phyloP scores from a whole-genome alignment of 495 filamentous ascomycete genomes.

The Aspergillus leporis region DNA sequence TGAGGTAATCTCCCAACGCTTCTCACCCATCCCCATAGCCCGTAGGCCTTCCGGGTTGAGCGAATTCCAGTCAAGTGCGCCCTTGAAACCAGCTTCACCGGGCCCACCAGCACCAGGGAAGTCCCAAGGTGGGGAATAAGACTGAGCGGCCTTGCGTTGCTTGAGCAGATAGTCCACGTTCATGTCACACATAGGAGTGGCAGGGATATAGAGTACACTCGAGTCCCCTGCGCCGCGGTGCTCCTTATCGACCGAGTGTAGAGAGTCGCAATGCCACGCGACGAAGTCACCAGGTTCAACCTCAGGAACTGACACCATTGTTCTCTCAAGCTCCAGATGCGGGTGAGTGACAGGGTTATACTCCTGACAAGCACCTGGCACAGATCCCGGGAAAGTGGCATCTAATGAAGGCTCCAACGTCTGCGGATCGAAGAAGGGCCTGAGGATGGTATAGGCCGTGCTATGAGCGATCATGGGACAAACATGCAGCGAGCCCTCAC shows the following conservation, averaged over 20 bases:
- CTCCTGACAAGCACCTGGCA: slow-evolving; percentile 76
- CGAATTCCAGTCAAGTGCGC: slow-evolving; percentile 40
- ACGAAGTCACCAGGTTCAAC: slow-evolving; percentile 86
- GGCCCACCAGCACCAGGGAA: slow-evolving; percentile 58
- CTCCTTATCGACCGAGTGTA: slow-evolving; percentile 79
- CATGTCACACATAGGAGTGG: slow-evolving; percentile 73
- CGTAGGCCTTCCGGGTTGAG: slow-evolving; percentile 49
- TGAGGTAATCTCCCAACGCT: slow-evolving; percentile 48
- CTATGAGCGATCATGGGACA: slow-evolving; percentile 74
- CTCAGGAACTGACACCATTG: slow-evolving; percentile 78
- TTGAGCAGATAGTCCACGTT: slow-evolving; percentile 69
- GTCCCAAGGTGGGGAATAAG: slow-evolving; percentile 56
- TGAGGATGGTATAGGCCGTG: slow-evolving; percentile 79
- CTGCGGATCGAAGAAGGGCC: slow-evolving; percentile 72
- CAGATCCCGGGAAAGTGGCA: slow-evolving; percentile 67
- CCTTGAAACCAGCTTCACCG: slow-evolving; percentile 45
- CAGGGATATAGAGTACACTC: slow-evolving; percentile 84
- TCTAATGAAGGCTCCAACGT: slow-evolving; percentile 47
- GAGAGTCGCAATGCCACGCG: slow-evolving; percentile 84
- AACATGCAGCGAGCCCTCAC: slow-evolving; percentile 80
- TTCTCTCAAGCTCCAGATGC: slow-evolving; percentile 66
- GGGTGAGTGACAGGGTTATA: slow-evolving; percentile 71
- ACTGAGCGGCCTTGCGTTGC: slow-evolving; percentile 59
- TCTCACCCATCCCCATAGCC: slow-evolving; percentile 59
- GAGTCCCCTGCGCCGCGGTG: slow-evolving; percentile 71